Conservation (phyloP, 192 early-diverging fungal species). For the Borealophlyctis nickersoniae region DNA sequence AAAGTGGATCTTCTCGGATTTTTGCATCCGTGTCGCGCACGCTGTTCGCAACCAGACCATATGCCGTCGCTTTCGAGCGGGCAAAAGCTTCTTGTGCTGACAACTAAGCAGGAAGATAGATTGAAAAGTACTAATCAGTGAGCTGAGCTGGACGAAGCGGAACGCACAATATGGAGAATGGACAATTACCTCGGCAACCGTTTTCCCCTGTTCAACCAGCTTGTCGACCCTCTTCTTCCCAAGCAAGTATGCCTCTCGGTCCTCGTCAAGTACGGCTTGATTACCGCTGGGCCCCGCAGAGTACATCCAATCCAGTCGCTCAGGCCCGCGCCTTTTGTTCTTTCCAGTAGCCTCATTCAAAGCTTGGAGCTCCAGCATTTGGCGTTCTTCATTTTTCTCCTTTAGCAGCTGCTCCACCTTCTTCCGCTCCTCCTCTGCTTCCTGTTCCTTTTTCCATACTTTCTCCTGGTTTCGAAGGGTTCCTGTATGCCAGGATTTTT, state of each 20-base stretch:
- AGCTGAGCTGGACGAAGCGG: too few species aligned
- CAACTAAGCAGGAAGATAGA: background rate
- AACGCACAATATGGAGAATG: background rate
- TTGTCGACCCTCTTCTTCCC: constrained; percentile 82
- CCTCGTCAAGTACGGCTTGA: constrained; percentile 50
- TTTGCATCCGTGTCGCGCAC: constrained; percentile 78
- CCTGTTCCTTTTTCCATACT: constrained; percentile 80
- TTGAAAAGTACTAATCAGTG: background rate
- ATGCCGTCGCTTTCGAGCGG: constrained; percentile 16
- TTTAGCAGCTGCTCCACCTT: constrained; percentile 88
- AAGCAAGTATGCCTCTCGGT: constrained; percentile 86
- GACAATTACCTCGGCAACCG: constrained; percentile 37
- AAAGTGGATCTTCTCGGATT: constrained; percentile 86
- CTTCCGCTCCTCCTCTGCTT: constrained; percentile 78
- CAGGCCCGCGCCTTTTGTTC: constrained; percentile 51
- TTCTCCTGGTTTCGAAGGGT: constrained; percentile 90
- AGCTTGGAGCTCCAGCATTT: constrained; percentile 76
- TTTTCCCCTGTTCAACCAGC: constrained; percentile 40
- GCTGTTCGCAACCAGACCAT: constrained; percentile 67
- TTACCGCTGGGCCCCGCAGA: constrained; percentile 60
- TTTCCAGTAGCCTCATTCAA: constrained; percentile 63
- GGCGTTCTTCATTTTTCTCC: constrained; percentile 87
- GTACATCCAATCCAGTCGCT: constrained; percentile 97
- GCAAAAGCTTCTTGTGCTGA: background rate
- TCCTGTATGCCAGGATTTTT: constrained; percentile 97